A percentile compares a stretch with the other conserved stretches of the same genome.
Evolutionary conservation across 306 rosid species (phyloP).

Genomic region (Sphenostylis stenocarpa): DNA sequence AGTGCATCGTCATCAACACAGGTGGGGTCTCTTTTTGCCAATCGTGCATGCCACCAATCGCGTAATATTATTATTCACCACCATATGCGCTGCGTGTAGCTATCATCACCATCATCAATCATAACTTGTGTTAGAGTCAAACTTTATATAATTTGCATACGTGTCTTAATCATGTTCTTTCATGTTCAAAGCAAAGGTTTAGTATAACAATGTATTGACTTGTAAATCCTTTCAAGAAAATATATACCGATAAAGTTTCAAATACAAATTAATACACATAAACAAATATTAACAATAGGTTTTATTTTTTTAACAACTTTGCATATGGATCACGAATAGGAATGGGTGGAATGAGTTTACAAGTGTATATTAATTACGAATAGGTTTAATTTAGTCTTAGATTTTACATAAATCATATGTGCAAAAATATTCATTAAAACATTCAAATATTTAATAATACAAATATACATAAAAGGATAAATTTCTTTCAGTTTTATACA

Average conservation of each 20-base stretch:
- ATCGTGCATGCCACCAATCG: constrained; percentile 17
- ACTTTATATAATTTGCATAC: constrained; percentile 1
- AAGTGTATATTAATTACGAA: no score
- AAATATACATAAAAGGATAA: neutral
- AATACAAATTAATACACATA: neutral
- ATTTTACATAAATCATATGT: neutral
- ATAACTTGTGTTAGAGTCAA: constrained; percentile 11
- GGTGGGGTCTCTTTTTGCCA: neutral
- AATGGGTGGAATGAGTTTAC: no score
- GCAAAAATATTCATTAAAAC: neutral
- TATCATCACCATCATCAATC: constrained; percentile 14
- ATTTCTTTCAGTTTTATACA: neutral
- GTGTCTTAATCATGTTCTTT: neutral
- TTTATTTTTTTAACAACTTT: no score
- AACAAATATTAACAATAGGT: no score
- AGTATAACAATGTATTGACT: neutral
- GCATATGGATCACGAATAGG: no score
- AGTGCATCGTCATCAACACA: constrained; percentile 19
- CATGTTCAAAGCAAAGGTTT: neutral
- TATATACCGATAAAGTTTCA: neutral
- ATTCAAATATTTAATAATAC: neutral
- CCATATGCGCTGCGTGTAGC: neutral
- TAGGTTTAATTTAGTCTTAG: neutral
- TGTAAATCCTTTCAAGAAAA: neutral
- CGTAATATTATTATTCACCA: constrained; percentile 1